Conservation (phyloP, 2,329 filamentous ascomycete genomes). For the Cordyceps sp. region DNA sequence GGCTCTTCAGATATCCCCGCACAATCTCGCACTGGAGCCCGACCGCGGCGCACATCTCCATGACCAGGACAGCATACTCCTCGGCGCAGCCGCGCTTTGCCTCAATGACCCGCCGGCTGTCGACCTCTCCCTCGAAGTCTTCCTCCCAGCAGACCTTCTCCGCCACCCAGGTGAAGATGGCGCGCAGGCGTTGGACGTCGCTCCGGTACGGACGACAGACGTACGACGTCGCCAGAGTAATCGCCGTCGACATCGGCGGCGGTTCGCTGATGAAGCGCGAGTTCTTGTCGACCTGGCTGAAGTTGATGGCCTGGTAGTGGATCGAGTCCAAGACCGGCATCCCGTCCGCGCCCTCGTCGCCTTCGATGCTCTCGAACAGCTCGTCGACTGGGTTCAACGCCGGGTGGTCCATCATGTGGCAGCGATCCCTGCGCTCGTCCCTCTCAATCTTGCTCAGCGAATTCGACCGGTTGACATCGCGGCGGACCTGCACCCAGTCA, state of each 20-base stretch:
- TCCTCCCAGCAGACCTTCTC: slow-evolving; percentile 94
- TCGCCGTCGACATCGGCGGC: slow-evolving; percentile 66
- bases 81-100: slow-evolving; percentile 71
- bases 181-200: slow-evolving; percentile 79
- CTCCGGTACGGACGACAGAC: slow-evolving; percentile 88
- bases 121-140: slow-evolving; percentile 71
- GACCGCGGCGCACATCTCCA: slow-evolving; percentile 86
- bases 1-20: slow-evolving; percentile 76
- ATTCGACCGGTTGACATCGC: slow-evolving; percentile 91
- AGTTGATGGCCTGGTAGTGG: slow-evolving; percentile 65
- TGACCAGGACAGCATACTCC: slow-evolving; percentile 75
- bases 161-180: slow-evolving; percentile 96
- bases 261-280: slow-evolving; percentile 76
- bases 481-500: slow-evolving; percentile 95
- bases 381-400: slow-evolving; percentile 82
- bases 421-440: slow-evolving; percentile 70
- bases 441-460: slow-evolving; percentile 81
- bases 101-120: slow-evolving; percentile 71
- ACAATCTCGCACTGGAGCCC: slow-evolving; percentile 79
- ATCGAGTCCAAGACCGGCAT: slow-evolving; percentile 66
- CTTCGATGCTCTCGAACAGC: slow-evolving; percentile 68
- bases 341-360: slow-evolving; percentile 78
- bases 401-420: slow-evolving; percentile 85
- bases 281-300: slow-evolving; percentile 87
- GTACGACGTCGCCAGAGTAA: slow-evolving; percentile 74